Percentiles rank a stretch among this genome's conserved stretches.
Conservation (phyloP, 2,329 filamentous ascomycete species). For the Plectosphaerella plurivora region DNA sequence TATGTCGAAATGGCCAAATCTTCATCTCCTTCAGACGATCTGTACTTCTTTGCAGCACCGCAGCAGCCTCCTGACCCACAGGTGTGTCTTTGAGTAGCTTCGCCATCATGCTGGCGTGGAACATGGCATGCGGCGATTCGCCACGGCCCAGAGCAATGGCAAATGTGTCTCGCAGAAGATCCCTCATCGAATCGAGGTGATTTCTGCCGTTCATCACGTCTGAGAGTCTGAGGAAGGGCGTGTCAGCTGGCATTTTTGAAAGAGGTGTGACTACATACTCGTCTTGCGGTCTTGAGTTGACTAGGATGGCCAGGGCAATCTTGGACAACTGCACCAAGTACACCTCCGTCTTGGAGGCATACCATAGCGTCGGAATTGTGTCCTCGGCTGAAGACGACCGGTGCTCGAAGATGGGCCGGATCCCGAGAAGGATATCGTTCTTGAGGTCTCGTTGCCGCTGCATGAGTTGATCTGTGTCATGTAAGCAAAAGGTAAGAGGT, state of each 20-base stretch:
- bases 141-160: background rate
- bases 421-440: background rate
- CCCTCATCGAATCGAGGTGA: background rate
- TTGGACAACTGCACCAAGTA: background rate
- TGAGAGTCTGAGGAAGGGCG: background rate
- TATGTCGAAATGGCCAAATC: background rate
- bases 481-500: no score
- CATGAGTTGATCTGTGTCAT: background rate
- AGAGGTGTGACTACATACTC: background rate
- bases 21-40: background rate
- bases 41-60: background rate
- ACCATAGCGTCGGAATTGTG: background rate
- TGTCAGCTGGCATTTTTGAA: background rate
- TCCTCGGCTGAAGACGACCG: background rate
- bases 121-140: background rate
- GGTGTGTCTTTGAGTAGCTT: background rate
- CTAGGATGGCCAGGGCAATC: background rate
- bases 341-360: background rate
- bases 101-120: background rate
- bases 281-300: background rate
- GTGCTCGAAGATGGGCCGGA: background rate
- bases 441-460: background rate
- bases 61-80: background rate
- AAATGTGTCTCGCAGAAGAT: background rate
- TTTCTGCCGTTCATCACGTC: background rate